phyloP scores from a whole-genome alignment of 192 early-diverging fungal species.

The Backusella parvicylindrica region DNA sequence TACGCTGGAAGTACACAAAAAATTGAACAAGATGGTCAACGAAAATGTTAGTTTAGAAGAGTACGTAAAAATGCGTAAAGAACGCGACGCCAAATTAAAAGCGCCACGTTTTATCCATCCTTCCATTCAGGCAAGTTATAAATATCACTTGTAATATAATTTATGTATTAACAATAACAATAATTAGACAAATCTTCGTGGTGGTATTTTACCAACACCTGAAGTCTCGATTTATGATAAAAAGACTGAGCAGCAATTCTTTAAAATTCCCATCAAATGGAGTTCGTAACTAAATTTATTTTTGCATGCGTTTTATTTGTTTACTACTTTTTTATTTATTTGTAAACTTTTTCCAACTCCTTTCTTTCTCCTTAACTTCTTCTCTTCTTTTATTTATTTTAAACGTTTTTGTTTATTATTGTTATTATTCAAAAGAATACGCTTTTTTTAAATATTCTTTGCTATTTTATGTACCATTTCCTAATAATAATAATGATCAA shows the following conservation, averaged over 20 bases:
- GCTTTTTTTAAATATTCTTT: constrained; percentile 45
- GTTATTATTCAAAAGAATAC: neutral
- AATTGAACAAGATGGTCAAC: constrained; percentile 27
- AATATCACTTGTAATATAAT: neutral
- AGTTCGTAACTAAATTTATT: neutral
- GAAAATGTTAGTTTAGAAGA: constrained; percentile 7
- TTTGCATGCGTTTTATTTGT: neutral
- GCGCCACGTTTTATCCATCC: constrained; percentile 32
- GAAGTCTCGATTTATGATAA: neutral
- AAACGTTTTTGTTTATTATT: neutral
- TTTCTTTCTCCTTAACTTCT: neutral
- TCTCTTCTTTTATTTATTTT: too few relatives aligned
- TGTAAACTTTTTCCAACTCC: neutral
- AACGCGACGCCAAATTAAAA: constrained; percentile 19
- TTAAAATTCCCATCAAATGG: constrained; percentile 30
- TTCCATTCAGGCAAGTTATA: constrained; percentile 28
- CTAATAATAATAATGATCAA: constrained; percentile 8
- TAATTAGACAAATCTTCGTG: constrained; percentile 26
- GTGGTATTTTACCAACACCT: constrained; percentile 19
- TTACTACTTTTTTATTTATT: neutral
- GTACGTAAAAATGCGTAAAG: constrained; percentile 20
- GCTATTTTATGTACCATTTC: constrained; percentile 87
- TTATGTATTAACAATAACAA: neutral
- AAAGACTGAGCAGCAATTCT: constrained; percentile 10
- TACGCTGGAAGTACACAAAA: constrained; percentile 19